A percentile compares a stretch with the other conserved stretches of the same genome.
These are phyloP conservation scores for Emericellopsis cladophorae DNA, from an alignment of 2,329 filamentous ascomycete species.

Conservation along the genomic window DNA sequence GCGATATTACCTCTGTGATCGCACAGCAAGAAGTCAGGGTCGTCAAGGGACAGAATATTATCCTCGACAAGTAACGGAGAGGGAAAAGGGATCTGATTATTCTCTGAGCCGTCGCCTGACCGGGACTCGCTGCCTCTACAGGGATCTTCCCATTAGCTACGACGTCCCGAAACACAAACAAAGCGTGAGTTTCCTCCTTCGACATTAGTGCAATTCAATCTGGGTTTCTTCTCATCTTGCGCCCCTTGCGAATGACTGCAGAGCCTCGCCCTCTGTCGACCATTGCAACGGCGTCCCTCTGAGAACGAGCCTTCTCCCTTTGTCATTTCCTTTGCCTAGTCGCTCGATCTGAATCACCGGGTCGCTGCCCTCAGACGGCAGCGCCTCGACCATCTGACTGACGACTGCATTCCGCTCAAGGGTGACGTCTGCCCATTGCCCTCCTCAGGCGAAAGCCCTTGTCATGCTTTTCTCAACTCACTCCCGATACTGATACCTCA, in stretches of 20 bases:
- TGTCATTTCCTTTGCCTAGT: background rate
- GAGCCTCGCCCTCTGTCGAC: background rate
- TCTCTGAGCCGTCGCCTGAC: too few species aligned
- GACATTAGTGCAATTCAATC: background rate
- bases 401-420: background rate
- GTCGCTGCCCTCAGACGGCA: background rate
- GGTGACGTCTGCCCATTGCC: constrained; percentile 3
- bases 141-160: too few species aligned
- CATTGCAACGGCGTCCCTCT: background rate
- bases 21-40: too few species aligned
- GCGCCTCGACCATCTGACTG: background rate
- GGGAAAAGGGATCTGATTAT: too few species aligned
- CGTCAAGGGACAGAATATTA: too few species aligned
- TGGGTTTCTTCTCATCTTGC: background rate
- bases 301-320: background rate
- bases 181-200: background rate
- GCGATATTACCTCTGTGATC: too few species aligned
- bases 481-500: constrained; percentile 2
- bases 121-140: too few species aligned
- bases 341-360: constrained; percentile 1
- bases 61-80: too few species aligned
- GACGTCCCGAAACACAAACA: background rate
- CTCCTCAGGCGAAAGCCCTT: background rate
- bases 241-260: background rate
- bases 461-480: background rate